A percentile compares a stretch with the other conserved stretches of the same genome.
Conservation (phyloP, 495 filamentous ascomycete species). For the Xylaria grammica region DNA sequence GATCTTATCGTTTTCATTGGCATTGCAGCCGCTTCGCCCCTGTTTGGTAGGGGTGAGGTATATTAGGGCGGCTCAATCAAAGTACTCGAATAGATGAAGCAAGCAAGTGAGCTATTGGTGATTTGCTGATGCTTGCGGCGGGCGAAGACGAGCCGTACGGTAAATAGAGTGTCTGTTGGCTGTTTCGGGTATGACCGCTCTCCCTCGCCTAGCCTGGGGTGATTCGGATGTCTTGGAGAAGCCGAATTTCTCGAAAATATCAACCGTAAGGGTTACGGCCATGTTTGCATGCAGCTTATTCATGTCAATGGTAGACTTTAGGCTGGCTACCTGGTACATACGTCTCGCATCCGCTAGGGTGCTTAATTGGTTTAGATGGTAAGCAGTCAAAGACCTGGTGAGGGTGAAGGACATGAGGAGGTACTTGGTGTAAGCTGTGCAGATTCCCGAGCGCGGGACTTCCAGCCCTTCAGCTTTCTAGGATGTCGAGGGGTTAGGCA, state of each 20-base stretch:
- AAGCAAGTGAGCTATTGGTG: not conserved
- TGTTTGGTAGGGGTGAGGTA: not conserved
- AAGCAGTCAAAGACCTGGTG: not conserved
- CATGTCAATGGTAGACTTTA: too few relatives aligned
- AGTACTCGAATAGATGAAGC: constrained; percentile 1
- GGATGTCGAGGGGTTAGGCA: not conserved
- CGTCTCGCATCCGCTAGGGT: not conserved
- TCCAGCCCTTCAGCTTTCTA: constrained; percentile 6
- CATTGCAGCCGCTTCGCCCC: not conserved
- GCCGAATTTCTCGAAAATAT: constrained; percentile 14
- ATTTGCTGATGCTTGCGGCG: too few relatives aligned
- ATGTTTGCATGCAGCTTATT: constrained; percentile 14
- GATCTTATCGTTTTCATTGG: constrained; percentile 19
- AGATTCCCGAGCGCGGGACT: constrained; percentile 1
- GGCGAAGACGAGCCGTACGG: too few relatives aligned
- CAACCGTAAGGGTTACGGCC: constrained; percentile 7
- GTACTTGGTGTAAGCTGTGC: not conserved
- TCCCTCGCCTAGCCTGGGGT: constrained; percentile 1
- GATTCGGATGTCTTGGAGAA: not conserved
- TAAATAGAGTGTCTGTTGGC: not conserved
- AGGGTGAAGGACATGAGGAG: not conserved
- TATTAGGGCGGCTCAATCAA: not conserved
- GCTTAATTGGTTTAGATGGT: too few relatives aligned
- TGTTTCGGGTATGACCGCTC: not conserved
- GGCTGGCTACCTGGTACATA: not conserved